Evolutionary conservation across 352 stramenopile genomes (phyloP).

Genomic region (Blastocystis sp.): DNA sequence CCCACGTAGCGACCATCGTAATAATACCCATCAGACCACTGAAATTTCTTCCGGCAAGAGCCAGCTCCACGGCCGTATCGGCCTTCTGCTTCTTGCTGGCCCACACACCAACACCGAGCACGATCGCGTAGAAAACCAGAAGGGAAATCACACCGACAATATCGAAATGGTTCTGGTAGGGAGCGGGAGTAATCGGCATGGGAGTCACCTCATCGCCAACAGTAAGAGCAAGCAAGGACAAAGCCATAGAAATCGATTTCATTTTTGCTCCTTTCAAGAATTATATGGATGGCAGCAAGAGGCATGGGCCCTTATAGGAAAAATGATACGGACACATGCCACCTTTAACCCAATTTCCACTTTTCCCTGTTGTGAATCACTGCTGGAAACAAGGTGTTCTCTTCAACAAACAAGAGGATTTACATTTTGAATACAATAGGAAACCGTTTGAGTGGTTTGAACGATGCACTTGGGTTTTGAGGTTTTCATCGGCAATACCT

Average conservation of each 20-base stretch:
- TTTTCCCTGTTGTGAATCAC: not conserved
- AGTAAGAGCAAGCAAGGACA: slow-evolving; percentile 33
- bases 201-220: slow-evolving; percentile 15
- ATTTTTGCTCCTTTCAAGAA: slow-evolving; percentile 6
- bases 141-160: slow-evolving; percentile 48
- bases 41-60: slow-evolving; percentile 61
- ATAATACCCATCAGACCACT: slow-evolving; percentile 65
- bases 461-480: not conserved
- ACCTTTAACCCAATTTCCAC: slow-evolving; percentile 25
- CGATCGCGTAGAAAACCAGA: slow-evolving; percentile 53
- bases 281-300: slow-evolving; percentile 48
- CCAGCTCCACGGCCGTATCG: slow-evolving; percentile 63
- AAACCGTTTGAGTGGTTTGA: not conserved
- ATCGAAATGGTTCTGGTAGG: slow-evolving; percentile 34
- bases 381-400: not conserved
- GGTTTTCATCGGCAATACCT: not conserved
- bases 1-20: slow-evolving; percentile 68
- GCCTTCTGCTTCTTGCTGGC: slow-evolving; percentile 67
- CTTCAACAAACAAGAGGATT: not conserved
- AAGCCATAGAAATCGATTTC: not conserved
- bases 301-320: not conserved
- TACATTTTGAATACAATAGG: not conserved
- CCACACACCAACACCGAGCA: slow-evolving; percentile 66
- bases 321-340: slow-evolving; percentile 37
- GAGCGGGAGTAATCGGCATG: slow-evolving; percentile 2